phyloP scores from a whole-genome alignment of 2,329 filamentous ascomycete genomes.

The Microcera coccophila region DNA sequence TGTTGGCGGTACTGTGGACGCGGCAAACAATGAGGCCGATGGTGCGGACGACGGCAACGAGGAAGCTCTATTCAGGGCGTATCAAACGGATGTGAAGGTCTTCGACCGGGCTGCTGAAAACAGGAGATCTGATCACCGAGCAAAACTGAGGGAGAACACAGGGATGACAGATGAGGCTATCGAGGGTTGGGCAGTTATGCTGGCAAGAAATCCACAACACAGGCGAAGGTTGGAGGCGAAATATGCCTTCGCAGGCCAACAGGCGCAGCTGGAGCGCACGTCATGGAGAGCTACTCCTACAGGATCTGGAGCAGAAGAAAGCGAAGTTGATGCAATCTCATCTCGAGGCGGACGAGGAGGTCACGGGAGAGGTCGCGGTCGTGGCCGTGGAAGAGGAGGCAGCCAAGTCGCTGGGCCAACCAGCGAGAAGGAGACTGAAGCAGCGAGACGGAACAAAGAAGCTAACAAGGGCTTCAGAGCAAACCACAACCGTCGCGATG shows the following conservation, averaged over 20 bases:
- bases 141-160: conserved; percentile 66
- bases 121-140: conserved; percentile 59
- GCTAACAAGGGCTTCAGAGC: conserved; percentile 75
- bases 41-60: conserved; percentile 56
- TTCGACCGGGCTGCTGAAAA: conserved; percentile 72
- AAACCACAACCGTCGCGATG: conserved; percentile 81
- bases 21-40: conserved; percentile 54
- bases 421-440: conserved; percentile 67
- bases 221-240: conserved; percentile 67
- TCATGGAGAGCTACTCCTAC: conserved; percentile 57
- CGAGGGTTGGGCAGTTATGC: conserved; percentile 91
- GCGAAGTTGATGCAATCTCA: conserved; percentile 44
- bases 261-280: conserved; percentile 61
- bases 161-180: conserved; percentile 91
- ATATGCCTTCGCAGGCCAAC: conserved; percentile 63
- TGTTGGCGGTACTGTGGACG: conserved; percentile 83
- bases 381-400: conserved; percentile 52
- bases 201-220: conserved; percentile 66
- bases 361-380: conserved; percentile 42
- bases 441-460: conserved; percentile 72
- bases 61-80: conserved; percentile 68
- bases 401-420: conserved; percentile 61
- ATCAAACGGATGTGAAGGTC: conserved; percentile 57
- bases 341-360: conserved; percentile 45
- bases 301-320: conserved; percentile 55